phyloP scores from a whole-genome alignment of 805 yeast genomes.

The Metschnikowia corniflorae region DNA sequence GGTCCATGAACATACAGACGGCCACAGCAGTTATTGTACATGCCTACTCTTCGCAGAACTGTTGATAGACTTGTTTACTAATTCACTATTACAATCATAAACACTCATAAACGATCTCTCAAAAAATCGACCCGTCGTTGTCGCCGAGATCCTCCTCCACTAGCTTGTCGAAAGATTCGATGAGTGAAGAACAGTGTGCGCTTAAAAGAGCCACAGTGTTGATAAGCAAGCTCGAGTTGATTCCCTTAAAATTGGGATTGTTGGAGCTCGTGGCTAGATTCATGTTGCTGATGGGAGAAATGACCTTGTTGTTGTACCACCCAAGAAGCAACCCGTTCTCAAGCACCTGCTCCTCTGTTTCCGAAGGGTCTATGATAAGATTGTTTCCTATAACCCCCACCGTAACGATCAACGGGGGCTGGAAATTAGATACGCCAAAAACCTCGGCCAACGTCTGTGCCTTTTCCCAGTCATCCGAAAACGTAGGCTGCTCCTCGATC shows the following conservation, averaged over 20 bases:
- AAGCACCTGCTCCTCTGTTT: conserved; percentile 83
- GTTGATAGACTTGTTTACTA: conserved; percentile 25
- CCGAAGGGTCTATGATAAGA: conserved; percentile 77
- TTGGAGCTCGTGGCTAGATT: conserved; percentile 52
- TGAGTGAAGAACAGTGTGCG: conserved; percentile 60
- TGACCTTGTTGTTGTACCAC: conserved; percentile 63
- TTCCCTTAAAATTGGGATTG: conserved; percentile 50
- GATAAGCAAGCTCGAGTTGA: conserved; percentile 44
- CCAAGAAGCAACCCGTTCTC: conserved; percentile 79
- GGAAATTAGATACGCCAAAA: conserved; percentile 32
- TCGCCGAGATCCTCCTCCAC: conserved; percentile 39
- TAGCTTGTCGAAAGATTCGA: conserved; percentile 51
- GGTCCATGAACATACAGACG: conserved; percentile 96
- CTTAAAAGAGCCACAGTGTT: conserved; percentile 58
- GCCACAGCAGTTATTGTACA: conserved; percentile 94
- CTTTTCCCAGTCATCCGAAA: conserved; percentile 81
- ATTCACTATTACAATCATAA: not conserved
- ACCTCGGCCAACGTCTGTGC: conserved; percentile 45
- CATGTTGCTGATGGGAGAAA: conserved; percentile 71
- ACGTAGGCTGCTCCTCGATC: conserved; percentile 85
- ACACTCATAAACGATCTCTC: too few species aligned
- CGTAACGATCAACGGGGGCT: conserved; percentile 76
- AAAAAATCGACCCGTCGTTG: conserved; percentile 16
- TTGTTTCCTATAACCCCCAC: conserved; percentile 70
- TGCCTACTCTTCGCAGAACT: conserved; percentile 74